Base-by-base conservation (phyloP, 75 land plant species). In the Ceratopteris richardii region DNA sequence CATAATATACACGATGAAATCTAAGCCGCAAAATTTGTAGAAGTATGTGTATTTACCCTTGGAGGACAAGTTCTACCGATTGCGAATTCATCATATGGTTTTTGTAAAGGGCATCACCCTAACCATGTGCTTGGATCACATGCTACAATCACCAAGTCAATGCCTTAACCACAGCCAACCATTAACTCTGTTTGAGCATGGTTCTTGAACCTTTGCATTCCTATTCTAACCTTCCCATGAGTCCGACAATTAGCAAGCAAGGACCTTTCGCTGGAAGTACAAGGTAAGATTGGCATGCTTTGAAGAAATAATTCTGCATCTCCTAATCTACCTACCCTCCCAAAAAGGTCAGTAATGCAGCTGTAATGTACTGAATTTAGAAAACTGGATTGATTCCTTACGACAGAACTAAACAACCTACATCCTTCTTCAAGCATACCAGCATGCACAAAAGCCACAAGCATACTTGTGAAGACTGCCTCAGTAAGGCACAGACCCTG, bases 271-370 rank as follows among this genome's bases (percentile, higher is more conserved):
- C 75, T 66, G 68, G 77, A 65, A 21, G 74, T 47, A 66, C 71
- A 67, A 6, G 88, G 88, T 41, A 64, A 44, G 44, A 65, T 41
- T 24, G 93, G 88, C 56, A 88, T 88, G 31, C 61, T 63, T 13
- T 50, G 51, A n/a, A 84, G 69, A 50, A 88, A 68, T 9, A 76
- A 63, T 53, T 58, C 29, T 31, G 88, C 88, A 64, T 79, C 78
- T 11, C 70, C 64, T 29, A 88, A 70, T 20, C 63, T 53, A 6
- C 93, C 93, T 20, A 66, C 58, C 41, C 82, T 70, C 23, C 93
- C 89, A n/a, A 88, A 62, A 60, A 84, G 88, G 56, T 79, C 63
- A 9, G 79, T 85, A 77, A 88, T 81, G 51, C 88, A 81, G 44
- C 77, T 69, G 39, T 78, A 85, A 47, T 88, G 88, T 64, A 81